These are phyloP conservation scores for Stagonosporopsis chrysanthemi DNA, from an alignment of 2,329 filamentous ascomycete genomes.

Conservation along the genomic window DNA sequence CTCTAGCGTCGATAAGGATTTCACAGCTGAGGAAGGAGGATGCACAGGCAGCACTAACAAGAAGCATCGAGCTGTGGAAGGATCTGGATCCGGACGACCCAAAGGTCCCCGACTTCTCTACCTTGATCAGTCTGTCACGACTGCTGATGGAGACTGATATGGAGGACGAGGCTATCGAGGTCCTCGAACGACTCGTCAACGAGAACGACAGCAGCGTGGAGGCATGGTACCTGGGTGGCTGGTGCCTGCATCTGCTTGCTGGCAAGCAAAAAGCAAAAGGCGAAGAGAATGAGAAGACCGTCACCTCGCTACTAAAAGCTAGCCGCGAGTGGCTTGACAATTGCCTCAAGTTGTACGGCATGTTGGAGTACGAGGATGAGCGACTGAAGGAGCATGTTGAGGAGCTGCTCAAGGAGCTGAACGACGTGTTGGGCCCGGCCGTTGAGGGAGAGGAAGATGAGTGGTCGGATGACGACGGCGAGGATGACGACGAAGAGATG, in stretches of 20 bases:
- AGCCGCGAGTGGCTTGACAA: slow-evolving; percentile 84
- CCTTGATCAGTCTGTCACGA: slow-evolving; percentile 81
- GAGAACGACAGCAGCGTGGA: slow-evolving; percentile 97
- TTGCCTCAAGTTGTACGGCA: slow-evolving; percentile 78
- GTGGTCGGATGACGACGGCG: slow-evolving; percentile 47
- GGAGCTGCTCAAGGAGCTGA: slow-evolving; percentile 67
- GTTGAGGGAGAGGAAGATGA: slow-evolving; percentile 53
- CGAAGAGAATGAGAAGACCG: slow-evolving; percentile 56
- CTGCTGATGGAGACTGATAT: slow-evolving; percentile 90
- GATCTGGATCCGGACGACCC: slow-evolving; percentile 76
- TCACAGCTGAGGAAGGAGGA: slow-evolving; percentile 83
- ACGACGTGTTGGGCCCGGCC: slow-evolving; percentile 54
- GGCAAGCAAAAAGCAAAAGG: slow-evolving; percentile 67
- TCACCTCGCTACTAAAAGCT: slow-evolving; percentile 70
- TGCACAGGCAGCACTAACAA: slow-evolving; percentile 76
- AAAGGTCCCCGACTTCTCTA: slow-evolving; percentile 82
- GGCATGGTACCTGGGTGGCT: slow-evolving; percentile 95
- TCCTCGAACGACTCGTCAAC: slow-evolving; percentile 80
- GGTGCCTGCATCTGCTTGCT: slow-evolving; percentile 83
- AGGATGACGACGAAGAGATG: slow-evolving; percentile 50
- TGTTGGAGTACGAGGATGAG: slow-evolving; percentile 86
- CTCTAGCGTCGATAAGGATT: slow-evolving; percentile 90
- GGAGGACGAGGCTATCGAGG: slow-evolving; percentile 83
- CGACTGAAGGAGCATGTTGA: slow-evolving; percentile 76
- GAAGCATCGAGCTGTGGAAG: slow-evolving; percentile 85